phyloP scores from a whole-genome alignment of 768 basidiomycete species.

The Macrolepiota dolichaula region DNA sequence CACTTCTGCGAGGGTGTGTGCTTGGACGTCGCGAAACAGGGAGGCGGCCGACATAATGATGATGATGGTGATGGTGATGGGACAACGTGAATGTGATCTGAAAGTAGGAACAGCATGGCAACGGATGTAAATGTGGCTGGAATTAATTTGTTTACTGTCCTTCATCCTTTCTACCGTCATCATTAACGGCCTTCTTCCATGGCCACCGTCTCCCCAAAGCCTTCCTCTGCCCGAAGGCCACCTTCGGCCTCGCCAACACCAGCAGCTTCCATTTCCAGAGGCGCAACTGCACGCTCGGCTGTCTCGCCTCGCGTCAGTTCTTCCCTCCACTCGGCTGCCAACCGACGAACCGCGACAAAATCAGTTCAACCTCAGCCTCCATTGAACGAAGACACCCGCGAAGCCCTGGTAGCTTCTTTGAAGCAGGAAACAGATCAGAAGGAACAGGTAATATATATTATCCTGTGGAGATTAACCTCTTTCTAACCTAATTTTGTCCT shows the following conservation, averaged over 20 bases:
- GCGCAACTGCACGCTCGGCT: constrained; percentile 64
- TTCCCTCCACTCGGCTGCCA: constrained; percentile 43
- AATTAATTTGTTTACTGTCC: not conserved
- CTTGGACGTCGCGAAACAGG: constrained; percentile 13
- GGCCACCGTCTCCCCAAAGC: constrained; percentile 46
- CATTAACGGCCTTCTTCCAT: constrained; percentile 18
- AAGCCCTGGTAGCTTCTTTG: constrained; percentile 57
- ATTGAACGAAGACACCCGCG: constrained; percentile 45
- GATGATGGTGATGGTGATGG: constrained; percentile 1
- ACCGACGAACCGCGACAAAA: constrained; percentile 52
- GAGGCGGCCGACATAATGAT: constrained; percentile 4
- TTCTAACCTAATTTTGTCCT: constrained; percentile 10
- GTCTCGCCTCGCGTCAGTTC: constrained; percentile 54
- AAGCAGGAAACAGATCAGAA: constrained; percentile 80
- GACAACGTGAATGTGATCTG: not conserved
- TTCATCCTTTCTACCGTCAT: constrained; percentile 7
- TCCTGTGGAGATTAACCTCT: constrained; percentile 9
- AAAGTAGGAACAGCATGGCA: constrained; percentile 11
- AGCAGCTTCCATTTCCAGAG: constrained; percentile 43
- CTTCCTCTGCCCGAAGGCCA: constrained; percentile 41
- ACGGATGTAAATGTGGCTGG: not conserved
- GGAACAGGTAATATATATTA: constrained; percentile 59
- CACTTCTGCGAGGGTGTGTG: constrained; percentile 12
- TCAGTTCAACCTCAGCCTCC: constrained; percentile 32
- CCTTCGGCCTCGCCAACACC: constrained; percentile 41